Percentiles rank a stretch among this genome's conserved stretches.
phyloP scores from a whole-genome alignment of 208 protist genomes.

The Phytomonas sp. region DNA sequence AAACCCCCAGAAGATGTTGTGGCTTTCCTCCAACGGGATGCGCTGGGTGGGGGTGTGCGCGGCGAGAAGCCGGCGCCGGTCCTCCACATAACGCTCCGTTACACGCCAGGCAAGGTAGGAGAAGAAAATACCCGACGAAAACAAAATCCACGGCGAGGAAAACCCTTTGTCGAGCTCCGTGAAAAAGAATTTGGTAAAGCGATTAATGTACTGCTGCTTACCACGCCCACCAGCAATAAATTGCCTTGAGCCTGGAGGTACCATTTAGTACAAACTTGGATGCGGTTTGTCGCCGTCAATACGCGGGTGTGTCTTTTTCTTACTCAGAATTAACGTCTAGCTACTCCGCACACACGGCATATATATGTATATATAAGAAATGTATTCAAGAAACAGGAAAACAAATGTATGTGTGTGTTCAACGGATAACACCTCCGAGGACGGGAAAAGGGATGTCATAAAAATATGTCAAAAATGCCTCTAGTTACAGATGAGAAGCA shows the following conservation, averaged over 20 bases:
- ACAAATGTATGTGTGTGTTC: neutral
- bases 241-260: constrained; percentile 12
- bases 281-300: neutral
- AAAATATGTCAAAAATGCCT: neutral
- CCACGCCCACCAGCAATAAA: constrained; percentile 29
- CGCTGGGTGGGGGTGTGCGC: constrained; percentile 32
- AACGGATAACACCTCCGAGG: neutral
- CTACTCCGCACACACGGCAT: neutral
- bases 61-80: constrained; percentile 37
- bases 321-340: neutral
- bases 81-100: constrained; percentile 37
- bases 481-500: neutral
- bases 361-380: neutral
- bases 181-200: constrained; percentile 71
- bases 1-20: constrained; percentile 79
- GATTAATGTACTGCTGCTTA: constrained; percentile 40
- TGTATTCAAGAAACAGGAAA: neutral
- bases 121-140: constrained; percentile 38
- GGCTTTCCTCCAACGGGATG: constrained; percentile 52
- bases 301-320: neutral
- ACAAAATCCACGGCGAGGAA: constrained; percentile 55
- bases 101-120: constrained; percentile 53
- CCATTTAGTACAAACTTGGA: neutral
- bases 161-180: constrained; percentile 74
- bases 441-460: neutral